Evolutionary conservation across 257 asterid genomes (phyloP).

Genomic region (Nicotiana obtusifolia): DNA sequence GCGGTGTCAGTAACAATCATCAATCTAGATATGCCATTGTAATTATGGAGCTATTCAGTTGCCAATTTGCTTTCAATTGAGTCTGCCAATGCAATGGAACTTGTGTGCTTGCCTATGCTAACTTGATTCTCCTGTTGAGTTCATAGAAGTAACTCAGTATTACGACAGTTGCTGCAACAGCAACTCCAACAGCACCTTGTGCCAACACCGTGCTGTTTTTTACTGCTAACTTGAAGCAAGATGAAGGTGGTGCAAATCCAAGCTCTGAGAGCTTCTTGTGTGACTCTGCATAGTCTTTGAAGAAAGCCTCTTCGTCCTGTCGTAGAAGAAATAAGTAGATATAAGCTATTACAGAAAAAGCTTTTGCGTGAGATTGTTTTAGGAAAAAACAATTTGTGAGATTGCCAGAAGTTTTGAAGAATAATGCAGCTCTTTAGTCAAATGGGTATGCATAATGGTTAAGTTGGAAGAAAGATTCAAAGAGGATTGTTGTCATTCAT

Average conservation of each 20-base stretch:
- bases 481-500: neutral
- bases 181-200: conserved; percentile 26
- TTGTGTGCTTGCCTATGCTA: neutral
- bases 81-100: neutral
- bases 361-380: neutral
- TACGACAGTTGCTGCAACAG: conserved; percentile 46
- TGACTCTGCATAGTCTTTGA: conserved; percentile 71
- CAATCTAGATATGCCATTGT: neutral
- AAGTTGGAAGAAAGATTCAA: neutral
- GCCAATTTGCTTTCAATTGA: neutral
- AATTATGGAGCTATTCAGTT: neutral
- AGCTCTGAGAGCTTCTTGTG: conserved; percentile 92
- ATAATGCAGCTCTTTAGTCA: neutral
- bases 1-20: neutral
- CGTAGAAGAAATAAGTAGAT: neutral
- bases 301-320: conserved; percentile 87
- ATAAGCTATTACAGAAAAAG: neutral
- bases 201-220: conserved; percentile 30
- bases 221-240: conserved; percentile 18
- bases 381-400: neutral
- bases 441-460: neutral
- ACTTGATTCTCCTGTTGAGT: conserved; percentile 13
- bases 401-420: neutral
- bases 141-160: conserved; percentile 49
- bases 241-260: conserved; percentile 46